phyloP scores from a whole-genome alignment of 2,329 filamentous ascomycete genomes.

The Ilyonectria sp. region DNA sequence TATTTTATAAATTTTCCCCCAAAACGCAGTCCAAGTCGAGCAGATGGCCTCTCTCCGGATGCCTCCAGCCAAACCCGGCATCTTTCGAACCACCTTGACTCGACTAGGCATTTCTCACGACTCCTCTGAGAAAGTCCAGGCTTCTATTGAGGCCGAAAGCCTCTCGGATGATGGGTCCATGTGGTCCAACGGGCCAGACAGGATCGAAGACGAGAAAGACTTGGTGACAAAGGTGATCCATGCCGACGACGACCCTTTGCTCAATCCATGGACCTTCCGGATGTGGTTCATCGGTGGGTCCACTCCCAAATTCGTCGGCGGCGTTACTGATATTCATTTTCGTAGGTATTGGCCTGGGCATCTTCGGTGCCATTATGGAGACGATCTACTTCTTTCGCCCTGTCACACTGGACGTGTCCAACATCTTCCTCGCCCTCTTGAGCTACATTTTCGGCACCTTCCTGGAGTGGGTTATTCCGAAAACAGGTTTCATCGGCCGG shows the following conservation, averaged over 20 bases:
- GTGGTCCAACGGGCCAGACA: too few relatives aligned
- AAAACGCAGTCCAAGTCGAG: too few relatives aligned
- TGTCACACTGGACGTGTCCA: slow-evolving; percentile 41
- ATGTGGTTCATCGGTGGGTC: slow-evolving; percentile 41
- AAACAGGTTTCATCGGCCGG: too few relatives aligned
- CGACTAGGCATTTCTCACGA: slow-evolving; percentile 8
- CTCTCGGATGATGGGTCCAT: too few relatives aligned
- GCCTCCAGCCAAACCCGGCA: slow-evolving; percentile 3
- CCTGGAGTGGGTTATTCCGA: too few relatives aligned
- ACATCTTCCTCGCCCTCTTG: slow-evolving; percentile 45
- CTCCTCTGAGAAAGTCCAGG: slow-evolving; percentile 6
- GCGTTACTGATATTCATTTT: slow-evolving; percentile 4
- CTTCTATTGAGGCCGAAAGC: neutral
- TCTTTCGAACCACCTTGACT: slow-evolving; percentile 5
- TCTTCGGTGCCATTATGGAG: slow-evolving; percentile 42
- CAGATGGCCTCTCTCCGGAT: too few relatives aligned
- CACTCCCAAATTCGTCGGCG: too few relatives aligned
- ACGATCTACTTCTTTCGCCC: slow-evolving; percentile 47
- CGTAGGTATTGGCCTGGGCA: slow-evolving; percentile 39
- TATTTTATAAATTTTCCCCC: too few relatives aligned
- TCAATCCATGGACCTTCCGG: slow-evolving; percentile 45
- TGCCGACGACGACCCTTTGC: slow-evolving; percentile 42
- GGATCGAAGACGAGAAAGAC: slow-evolving; percentile 31
- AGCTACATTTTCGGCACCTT: slow-evolving; percentile 29
- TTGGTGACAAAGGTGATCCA: slow-evolving; percentile 44